A percentile compares a stretch with the other conserved stretches of the same genome.
Conservation (phyloP, 2,329 filamentous ascomycete species). For the Hymenotorrendiella dingleyae region DNA sequence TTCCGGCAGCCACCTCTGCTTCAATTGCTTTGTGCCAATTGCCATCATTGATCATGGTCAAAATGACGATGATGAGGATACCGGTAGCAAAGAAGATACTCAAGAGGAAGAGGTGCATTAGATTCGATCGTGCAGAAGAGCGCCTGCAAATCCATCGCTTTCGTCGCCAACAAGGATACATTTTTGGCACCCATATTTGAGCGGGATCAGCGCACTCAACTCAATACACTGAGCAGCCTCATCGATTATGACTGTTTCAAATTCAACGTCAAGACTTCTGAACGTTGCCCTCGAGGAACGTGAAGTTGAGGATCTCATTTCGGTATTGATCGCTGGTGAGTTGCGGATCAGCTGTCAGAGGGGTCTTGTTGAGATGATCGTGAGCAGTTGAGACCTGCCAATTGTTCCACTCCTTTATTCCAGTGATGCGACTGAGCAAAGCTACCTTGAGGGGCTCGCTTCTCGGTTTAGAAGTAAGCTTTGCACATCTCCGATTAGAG, state of each 20-base stretch:
- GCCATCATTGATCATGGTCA: too few relatives aligned
- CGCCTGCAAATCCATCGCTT: too few relatives aligned
- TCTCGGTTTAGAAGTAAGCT: too few relatives aligned
- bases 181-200: slow-evolving; percentile 96
- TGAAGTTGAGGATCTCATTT: slow-evolving; percentile 42
- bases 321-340: slow-evolving; percentile 34
- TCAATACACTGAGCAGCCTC: slow-evolving; percentile 98
- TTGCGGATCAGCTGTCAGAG: slow-evolving; percentile 4
- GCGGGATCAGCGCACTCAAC: slow-evolving; percentile 87
- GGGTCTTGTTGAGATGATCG: slow-evolving; percentile 31
- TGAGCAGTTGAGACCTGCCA: slow-evolving; percentile 52
- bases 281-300: slow-evolving; percentile 81
- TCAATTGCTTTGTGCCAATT: too few relatives aligned
- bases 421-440: slow-evolving; percentile 44
- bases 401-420: slow-evolving; percentile 33
- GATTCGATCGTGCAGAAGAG: too few relatives aligned
- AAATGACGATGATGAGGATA: too few relatives aligned
- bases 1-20: too few relatives aligned
- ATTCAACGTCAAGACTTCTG: slow-evolving; percentile 87
- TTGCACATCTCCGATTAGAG: too few relatives aligned
- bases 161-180: slow-evolving; percentile 97
- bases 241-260: slow-evolving; percentile 97
- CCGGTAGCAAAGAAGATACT: too few relatives aligned
- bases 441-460: slow-evolving; percentile 39
- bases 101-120: too few relatives aligned